Evolutionary conservation across 345 rosid genomes (phyloP), one percentile per base, ranked within the genome.

Genomic region (Kandelia obovata): DNA sequence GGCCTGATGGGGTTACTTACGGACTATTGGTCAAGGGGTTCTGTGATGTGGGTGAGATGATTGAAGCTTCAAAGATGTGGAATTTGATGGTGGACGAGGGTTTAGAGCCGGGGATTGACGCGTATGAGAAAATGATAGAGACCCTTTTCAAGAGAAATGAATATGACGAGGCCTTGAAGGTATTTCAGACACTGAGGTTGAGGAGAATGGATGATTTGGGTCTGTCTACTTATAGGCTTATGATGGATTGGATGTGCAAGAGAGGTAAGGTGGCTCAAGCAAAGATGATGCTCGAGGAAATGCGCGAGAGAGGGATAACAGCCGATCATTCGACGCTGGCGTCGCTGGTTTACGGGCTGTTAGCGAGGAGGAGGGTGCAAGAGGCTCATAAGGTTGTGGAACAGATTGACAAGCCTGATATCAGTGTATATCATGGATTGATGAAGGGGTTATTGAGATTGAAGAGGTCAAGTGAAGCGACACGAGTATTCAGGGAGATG

Each of bases 1-100:
- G 72, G 64, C 86, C 88, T 0, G 59, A 87, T 73, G 84, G 70
- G 80, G 53, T 83, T 3, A 86, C 94, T 19, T 91, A 86, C 27
- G 87, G 88, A 25, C 80, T 78, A 79, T 78, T 93, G 82, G 75
- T 85, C 4, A 70, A 62, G 74, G 97, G 96, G 30, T 87, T 85
- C 20, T 93, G 96, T 35, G 78, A 87, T 46, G 83, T 73, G 37
- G 96, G 92, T 73, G 86, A 84, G 73, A 63, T 91, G 83, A 70
- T 91, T 15, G 89, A 87, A 75, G 98, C 97, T 21, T 84, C 85
- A 6, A 88, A 83, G 70, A 27, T 89, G 61, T 93, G 98, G 97
- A 91, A 93, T 71, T 62, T 82, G 76, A 85, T 93, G 87, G 84
- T 85, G 81, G 98, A 91, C 49, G 84, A 89, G 64, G 89, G 87